phyloP scores from a whole-genome alignment of 2,329 filamentous ascomycete species.

The Daldinia eschscholtzii region DNA sequence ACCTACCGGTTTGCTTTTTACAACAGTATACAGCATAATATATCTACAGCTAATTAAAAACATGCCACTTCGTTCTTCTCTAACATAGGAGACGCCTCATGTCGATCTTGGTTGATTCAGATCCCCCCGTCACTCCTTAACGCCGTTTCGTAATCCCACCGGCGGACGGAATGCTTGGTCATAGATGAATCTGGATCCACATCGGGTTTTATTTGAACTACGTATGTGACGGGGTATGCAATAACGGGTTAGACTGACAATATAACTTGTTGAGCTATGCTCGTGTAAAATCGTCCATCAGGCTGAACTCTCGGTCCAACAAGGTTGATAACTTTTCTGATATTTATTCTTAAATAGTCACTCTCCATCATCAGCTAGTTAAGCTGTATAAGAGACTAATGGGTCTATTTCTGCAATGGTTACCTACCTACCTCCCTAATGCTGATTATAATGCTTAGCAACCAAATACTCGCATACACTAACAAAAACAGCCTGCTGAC shows the following conservation, averaged over 20 bases:
- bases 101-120: constrained; percentile 43
- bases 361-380: constrained; percentile 2
- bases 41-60: constrained; percentile 18
- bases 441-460: neutral
- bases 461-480: neutral
- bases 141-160: constrained; percentile 41
- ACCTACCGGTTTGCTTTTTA: neutral
- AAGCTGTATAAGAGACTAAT: neutral
- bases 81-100: constrained; percentile 27
- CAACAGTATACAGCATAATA: neutral
- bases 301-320: constrained; percentile 41
- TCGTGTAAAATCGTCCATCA: constrained; percentile 33
- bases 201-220: constrained; percentile 17
- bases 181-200: constrained; percentile 31
- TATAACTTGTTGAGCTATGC: constrained; percentile 32
- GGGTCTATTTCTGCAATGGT: neutral
- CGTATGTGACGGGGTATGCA: neutral
- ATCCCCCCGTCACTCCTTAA: constrained; percentile 36
- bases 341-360: neutral
- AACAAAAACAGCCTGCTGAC: constrained; percentile 15
- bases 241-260: constrained; percentile 15
- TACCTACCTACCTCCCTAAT: neutral
- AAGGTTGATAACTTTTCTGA: constrained; percentile 22
- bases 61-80: constrained; percentile 30
- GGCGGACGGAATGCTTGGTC: constrained; percentile 31